phyloP scores from a whole-genome alignment of 371 early-diverging fungal species.

The Basidiobolus meristosporus region DNA sequence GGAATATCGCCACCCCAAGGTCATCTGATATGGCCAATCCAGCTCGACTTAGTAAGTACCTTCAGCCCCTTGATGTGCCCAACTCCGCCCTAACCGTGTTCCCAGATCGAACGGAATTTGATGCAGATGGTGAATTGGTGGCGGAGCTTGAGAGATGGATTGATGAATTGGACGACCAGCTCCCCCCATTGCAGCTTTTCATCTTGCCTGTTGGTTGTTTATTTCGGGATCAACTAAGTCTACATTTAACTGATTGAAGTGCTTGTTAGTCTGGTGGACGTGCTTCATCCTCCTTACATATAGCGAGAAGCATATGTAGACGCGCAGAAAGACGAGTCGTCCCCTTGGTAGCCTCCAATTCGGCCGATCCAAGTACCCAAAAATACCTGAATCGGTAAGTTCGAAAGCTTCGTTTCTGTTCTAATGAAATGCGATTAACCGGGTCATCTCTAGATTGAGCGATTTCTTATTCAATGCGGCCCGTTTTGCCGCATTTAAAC shows the following conservation, averaged over 20 bases:
- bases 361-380: slow-evolving; percentile 34
- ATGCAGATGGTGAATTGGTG: slow-evolving; percentile 31
- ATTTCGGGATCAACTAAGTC: neutral
- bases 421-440: no score
- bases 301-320: slow-evolving; percentile 59
- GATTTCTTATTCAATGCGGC: slow-evolving; percentile 82
- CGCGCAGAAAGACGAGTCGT: slow-evolving; percentile 71
- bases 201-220: slow-evolving; percentile 51
- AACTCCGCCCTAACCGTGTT: no score
- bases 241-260: neutral
- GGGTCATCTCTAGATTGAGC: slow-evolving; percentile 56
- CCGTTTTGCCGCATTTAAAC: slow-evolving; percentile 48
- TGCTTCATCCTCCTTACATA: slow-evolving; percentile 28
- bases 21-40: no score
- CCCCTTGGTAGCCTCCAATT: slow-evolving; percentile 37
- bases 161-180: slow-evolving; percentile 43
- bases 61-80: no score
- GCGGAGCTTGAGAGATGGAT: slow-evolving; percentile 68
- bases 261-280: slow-evolving; percentile 37
- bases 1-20: slow-evolving; percentile 86
- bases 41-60: slow-evolving; percentile 17
- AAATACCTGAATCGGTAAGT: slow-evolving; percentile 51
- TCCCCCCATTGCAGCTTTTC: slow-evolving; percentile 66
- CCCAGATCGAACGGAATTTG: slow-evolving; percentile 78
- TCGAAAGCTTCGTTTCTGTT: no score